Conservation (phyloP, 148 eudicot species). For the Dysphania ambrosioides region DNA sequence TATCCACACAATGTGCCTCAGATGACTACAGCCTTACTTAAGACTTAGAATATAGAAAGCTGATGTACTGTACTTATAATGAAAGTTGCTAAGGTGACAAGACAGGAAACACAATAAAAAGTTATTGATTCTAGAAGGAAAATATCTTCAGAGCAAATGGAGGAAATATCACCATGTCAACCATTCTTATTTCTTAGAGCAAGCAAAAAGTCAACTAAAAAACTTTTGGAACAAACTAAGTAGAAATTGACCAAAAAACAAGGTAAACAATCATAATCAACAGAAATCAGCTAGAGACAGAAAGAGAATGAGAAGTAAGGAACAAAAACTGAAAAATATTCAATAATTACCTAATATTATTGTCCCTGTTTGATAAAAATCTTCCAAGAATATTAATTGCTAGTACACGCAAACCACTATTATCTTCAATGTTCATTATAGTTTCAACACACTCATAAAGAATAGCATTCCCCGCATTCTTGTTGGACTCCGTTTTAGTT, state of each 20-base stretch:
- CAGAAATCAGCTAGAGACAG: background rate
- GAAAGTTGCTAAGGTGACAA: background rate
- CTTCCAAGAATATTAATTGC: slow-evolving; percentile 97
- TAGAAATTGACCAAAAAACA: background rate
- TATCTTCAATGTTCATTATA: slow-evolving; percentile 91
- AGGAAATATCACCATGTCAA: background rate
- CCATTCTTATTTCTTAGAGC: background rate
- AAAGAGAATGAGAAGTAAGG: background rate
- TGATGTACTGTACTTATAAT: background rate
- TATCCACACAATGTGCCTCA: background rate
- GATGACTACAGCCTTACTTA: background rate
- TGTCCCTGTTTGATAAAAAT: slow-evolving; percentile 94
- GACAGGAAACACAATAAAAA: background rate
- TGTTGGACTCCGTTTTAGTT: slow-evolving; percentile 95
- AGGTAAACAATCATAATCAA: background rate
- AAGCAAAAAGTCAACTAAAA: background rate
- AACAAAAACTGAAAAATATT: slow-evolving; percentile 4
- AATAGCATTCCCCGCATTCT: slow-evolving; percentile 96
- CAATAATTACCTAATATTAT: slow-evolving; percentile 73
- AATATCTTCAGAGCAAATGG: background rate
- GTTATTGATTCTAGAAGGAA: background rate
- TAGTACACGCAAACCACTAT: slow-evolving; percentile 93
- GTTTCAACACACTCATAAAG: slow-evolving; percentile 98
- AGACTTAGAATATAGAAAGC: background rate
- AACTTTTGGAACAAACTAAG: background rate